These are phyloP conservation scores for Phytophthora megakarya DNA, from an alignment of 352 stramenopile genomes.

Conservation along the genomic window DNA sequence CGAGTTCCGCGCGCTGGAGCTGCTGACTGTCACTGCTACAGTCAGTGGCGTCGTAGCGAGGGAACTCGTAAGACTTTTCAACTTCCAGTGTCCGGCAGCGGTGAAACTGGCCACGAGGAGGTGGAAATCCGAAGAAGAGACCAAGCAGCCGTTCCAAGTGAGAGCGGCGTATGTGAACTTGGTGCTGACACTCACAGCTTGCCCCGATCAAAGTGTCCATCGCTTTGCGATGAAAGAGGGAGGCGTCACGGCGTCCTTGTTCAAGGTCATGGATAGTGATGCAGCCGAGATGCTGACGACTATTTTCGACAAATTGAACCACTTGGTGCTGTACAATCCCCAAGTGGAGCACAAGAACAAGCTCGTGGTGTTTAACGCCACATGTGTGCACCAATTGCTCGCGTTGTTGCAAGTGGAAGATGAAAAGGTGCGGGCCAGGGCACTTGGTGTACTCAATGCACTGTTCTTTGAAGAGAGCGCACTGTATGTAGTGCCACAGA, in stretches of 20 bases:
- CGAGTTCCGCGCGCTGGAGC: constrained; percentile 69
- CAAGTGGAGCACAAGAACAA: constrained; percentile 66
- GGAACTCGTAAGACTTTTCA: constrained; percentile 81
- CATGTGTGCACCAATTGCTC: constrained; percentile 70
- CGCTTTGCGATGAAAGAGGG: constrained; percentile 82
- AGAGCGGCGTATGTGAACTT: constrained; percentile 68
- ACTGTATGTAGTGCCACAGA: constrained; percentile 55
- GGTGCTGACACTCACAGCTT: constrained; percentile 63
- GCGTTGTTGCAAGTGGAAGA: constrained; percentile 65
- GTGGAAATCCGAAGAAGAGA: constrained; percentile 43
- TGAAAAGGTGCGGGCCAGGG: constrained; percentile 48
- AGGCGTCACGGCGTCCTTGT: constrained; percentile 64
- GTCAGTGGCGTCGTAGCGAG: constrained; percentile 51
- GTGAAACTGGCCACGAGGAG: constrained; percentile 59
- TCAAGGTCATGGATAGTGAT: constrained; percentile 82
- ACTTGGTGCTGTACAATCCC: constrained; percentile 59
- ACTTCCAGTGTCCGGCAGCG: constrained; percentile 74
- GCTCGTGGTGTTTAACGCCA: constrained; percentile 61
- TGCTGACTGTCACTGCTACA: constrained; percentile 52
- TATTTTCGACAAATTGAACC: constrained; percentile 49
- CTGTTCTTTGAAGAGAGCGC: constrained; percentile 68
- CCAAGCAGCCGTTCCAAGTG: constrained; percentile 58
- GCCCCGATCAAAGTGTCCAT: constrained; percentile 75
- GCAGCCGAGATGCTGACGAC: constrained; percentile 52
- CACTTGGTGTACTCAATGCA: constrained; percentile 45